Base-by-base conservation (phyloP, 2,329 filamentous ascomycete species). In the Grosmannia clavigera region DNA sequence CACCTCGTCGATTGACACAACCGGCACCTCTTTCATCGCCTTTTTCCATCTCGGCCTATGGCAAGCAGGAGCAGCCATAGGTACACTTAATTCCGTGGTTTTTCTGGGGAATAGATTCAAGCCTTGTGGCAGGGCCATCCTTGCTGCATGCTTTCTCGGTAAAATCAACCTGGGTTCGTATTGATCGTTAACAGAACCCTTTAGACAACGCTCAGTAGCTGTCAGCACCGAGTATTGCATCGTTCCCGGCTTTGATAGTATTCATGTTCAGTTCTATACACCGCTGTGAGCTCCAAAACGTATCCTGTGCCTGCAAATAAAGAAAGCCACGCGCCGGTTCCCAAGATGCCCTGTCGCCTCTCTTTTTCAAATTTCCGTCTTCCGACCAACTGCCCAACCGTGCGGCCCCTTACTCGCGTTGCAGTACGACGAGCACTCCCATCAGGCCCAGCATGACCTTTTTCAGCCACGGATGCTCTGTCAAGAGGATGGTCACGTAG, bases 401-500 rank as follows among this genome's bases (percentile, higher is more conserved):
- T 31, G 14, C 19, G 7, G 3, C 4, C 14, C 11, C 7, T 27
- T 35, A 57, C 35, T 99, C 94, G 69, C 92, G 78, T 72, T 99
- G 94, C 67, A 99, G 72, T 55, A 99, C 86, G 31, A 96, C 94
- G 75, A 95, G 84, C 67, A 96, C 72, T 1, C 92, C 94, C 94
- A 99, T 99, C 57, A 96, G 81, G 1, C 90, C 92, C 68, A 99
- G 73, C 85, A 97, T 89, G 31, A 86, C 92, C 52, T 90, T 95
- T 82, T 99, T 99, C 67, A 97, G 73, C 92, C 92, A 97, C 6
- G 94, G 94, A 71, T 99, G 86, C 72, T 99, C 94, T 64, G 89
- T 94, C 64, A 99, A 78, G 73, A 97, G 78, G 67, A 99, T 99
- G 1, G 94, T 99, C 54, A 97, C 92, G 70, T 97, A 97, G 65